Evolutionary conservation across 768 basidiomycete species (phyloP).

Genomic region (Erythrobasidium yunnanense): DNA sequence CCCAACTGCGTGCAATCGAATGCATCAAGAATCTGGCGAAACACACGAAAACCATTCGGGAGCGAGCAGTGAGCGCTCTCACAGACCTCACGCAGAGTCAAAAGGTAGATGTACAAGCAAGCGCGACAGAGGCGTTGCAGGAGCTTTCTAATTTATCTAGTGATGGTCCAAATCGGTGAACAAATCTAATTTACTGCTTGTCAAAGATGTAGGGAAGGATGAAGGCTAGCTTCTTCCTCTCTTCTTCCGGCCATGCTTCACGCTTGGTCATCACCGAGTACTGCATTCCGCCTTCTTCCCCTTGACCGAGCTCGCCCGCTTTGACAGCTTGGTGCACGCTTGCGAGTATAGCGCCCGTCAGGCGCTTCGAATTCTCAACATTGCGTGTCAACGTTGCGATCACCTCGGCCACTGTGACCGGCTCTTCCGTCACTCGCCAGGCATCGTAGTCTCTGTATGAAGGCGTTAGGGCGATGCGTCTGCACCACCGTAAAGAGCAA

Average conservation of each 20-base stretch:
- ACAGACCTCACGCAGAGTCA: too few species aligned
- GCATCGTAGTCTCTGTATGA: slow-evolving; percentile 84
- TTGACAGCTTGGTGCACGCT: slow-evolving; percentile 12
- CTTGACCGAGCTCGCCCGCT: slow-evolving; percentile 34
- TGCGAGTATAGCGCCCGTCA: slow-evolving; percentile 42
- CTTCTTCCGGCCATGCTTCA: slow-evolving; percentile 39
- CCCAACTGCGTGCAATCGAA: slow-evolving; percentile 15
- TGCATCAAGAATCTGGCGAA: slow-evolving; percentile 40
- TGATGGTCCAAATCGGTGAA: background rate
- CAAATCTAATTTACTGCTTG: background rate
- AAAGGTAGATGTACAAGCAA: background rate
- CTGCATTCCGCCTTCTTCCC: slow-evolving; percentile 43
- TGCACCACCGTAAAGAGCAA: background rate
- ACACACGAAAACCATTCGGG: background rate
- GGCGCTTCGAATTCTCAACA: slow-evolving; percentile 67
- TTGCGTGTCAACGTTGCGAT: slow-evolving; percentile 77
- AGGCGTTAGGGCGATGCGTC: background rate
- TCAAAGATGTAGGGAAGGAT: slow-evolving; percentile 41
- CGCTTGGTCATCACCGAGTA: slow-evolving; percentile 41
- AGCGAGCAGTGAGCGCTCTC: background rate
- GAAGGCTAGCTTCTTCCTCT: slow-evolving; percentile 41
- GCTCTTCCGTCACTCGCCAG: slow-evolving; percentile 68
- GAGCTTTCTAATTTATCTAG: background rate
- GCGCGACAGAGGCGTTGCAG: background rate
- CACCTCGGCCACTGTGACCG: slow-evolving; percentile 83